A percentile compares a stretch with the other conserved stretches of the same genome.
phyloP scores from a whole-genome alignment of 371 early-diverging fungal species.

The Actinomucor elegans region DNA sequence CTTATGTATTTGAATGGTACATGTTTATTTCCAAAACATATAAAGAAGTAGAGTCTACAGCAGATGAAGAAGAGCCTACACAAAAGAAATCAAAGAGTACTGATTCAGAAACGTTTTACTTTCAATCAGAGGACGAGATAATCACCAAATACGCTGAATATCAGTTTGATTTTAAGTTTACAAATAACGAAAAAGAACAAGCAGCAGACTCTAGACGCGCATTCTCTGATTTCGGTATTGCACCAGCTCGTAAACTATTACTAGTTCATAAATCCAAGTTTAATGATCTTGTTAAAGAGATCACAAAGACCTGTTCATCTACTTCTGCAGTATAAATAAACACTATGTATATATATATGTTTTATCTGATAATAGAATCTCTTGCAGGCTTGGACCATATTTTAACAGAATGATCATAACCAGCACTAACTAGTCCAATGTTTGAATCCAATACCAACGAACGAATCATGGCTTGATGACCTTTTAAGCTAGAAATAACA shows the following conservation, averaged over 20 bases:
- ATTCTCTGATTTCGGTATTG: slow-evolving; percentile 85
- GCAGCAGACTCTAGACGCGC: slow-evolving; percentile 79
- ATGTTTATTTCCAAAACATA: slow-evolving; percentile 85
- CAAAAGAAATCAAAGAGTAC: slow-evolving; percentile 46
- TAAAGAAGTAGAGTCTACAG: slow-evolving; percentile 68
- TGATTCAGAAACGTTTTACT: slow-evolving; percentile 59
- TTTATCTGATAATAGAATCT: slow-evolving; percentile 6
- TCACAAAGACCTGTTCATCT: slow-evolving; percentile 39
- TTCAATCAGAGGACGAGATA: slow-evolving; percentile 93
- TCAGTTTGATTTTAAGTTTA: slow-evolving; percentile 69
- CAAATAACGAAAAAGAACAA: slow-evolving; percentile 55
- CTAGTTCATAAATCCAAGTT: slow-evolving; percentile 68
- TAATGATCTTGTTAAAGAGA: slow-evolving; percentile 51
- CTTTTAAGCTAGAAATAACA: slow-evolving; percentile 47
- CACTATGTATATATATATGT: not conserved
- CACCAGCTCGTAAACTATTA: slow-evolving; percentile 74
- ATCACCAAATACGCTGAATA: slow-evolving; percentile 51
- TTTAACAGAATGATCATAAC: slow-evolving; percentile 37
- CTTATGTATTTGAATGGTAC: slow-evolving; percentile 81
- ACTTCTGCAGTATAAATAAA: slow-evolving; percentile 15
- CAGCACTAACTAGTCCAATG: slow-evolving; percentile 36
- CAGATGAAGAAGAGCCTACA: slow-evolving; percentile 53
- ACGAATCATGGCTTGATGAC: slow-evolving; percentile 53
- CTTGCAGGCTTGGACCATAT: slow-evolving; percentile 30
- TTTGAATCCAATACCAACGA: slow-evolving; percentile 29